A percentile compares a stretch with the other conserved stretches of the same genome.
These are phyloP conservation scores for Crithidia thermophila DNA, from an alignment of 208 protist genomes.

Conservation along the genomic window DNA sequence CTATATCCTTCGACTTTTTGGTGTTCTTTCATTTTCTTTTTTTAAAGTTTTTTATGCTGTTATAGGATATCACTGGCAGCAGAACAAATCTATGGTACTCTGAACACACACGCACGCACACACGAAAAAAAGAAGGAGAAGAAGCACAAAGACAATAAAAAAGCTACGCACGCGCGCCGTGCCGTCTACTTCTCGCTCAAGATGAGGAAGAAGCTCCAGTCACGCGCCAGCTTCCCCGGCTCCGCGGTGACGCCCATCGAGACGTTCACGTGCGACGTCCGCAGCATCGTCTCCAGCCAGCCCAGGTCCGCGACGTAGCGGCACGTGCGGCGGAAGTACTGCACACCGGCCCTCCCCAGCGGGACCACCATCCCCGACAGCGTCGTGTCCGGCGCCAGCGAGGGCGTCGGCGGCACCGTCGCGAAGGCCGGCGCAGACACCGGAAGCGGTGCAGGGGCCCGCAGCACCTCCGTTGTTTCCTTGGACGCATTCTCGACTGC, in stretches of 20 bases:
- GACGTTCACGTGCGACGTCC: conserved; percentile 54
- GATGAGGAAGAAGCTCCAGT: conserved; percentile 52
- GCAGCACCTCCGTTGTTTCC: not conserved
- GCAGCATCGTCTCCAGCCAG: conserved; percentile 38
- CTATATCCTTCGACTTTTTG: too few species aligned
- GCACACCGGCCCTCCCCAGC: conserved; percentile 13
- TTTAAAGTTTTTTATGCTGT: not conserved
- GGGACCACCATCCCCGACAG: conserved; percentile 10
- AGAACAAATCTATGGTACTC: too few species aligned
- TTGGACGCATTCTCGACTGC: not conserved
- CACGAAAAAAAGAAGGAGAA: not conserved
- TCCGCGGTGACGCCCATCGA: conserved; percentile 46
- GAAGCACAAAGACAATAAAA: not conserved
- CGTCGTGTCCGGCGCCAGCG: not conserved
- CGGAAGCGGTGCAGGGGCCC: not conserved
- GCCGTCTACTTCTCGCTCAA: conserved; percentile 28
- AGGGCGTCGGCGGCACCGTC: not conserved
- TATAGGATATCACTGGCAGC: too few species aligned
- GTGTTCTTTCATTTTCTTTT: not conserved
- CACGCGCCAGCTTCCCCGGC: conserved; percentile 4
- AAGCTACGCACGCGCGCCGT: too few species aligned
- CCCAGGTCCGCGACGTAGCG: conserved; percentile 18
- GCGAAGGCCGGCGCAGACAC: not conserved
- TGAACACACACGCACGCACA: too few species aligned
- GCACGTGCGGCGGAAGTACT: conserved; percentile 13